phyloP scores from a whole-genome alignment of 148 eudicot species.

The Rhododendron mucronatum region DNA sequence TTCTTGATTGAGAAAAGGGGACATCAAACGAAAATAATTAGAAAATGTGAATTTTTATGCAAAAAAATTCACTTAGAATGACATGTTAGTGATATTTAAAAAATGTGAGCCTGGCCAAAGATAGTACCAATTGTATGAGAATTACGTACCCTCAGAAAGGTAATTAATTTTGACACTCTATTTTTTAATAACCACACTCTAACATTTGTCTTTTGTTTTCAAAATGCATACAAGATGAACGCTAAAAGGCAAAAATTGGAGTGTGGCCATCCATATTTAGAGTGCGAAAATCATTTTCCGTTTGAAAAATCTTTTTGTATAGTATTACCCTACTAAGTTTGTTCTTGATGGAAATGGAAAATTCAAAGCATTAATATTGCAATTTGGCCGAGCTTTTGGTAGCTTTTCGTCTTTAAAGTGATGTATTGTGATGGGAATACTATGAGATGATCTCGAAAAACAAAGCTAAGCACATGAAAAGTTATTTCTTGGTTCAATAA shows the following conservation, averaged over 20 bases:
- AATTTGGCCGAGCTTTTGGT: not conserved
- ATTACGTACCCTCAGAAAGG: not conserved
- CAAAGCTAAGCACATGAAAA: constrained; percentile 26
- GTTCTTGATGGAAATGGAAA: not conserved
- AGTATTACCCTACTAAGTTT: not conserved
- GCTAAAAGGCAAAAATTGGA: too few relatives aligned
- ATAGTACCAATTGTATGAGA: not conserved
- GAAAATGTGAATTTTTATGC: too few relatives aligned
- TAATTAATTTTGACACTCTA: too few relatives aligned
- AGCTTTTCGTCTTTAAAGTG: constrained; percentile 8
- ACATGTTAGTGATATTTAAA: too few relatives aligned
- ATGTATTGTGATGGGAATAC: not conserved
- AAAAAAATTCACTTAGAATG: too few relatives aligned
- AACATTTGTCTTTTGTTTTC: too few relatives aligned
- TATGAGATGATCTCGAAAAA: constrained; percentile 3
- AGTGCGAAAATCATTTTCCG: too few relatives aligned
- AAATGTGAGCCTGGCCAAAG: not conserved
- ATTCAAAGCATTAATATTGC: not conserved
- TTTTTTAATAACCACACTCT: too few relatives aligned
- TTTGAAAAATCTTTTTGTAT: not conserved
- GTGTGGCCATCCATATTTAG: too few relatives aligned
- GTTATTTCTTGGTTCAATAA: constrained; percentile 22
- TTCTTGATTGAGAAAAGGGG: not conserved
- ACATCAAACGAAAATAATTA: too few relatives aligned
- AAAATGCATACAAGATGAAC: too few relatives aligned